Evolutionary conservation across 2,329 filamentous ascomycete genomes (phyloP), one percentile per base, ranked within the genome.

Genomic region (Karstenula rhodostoma): DNA sequence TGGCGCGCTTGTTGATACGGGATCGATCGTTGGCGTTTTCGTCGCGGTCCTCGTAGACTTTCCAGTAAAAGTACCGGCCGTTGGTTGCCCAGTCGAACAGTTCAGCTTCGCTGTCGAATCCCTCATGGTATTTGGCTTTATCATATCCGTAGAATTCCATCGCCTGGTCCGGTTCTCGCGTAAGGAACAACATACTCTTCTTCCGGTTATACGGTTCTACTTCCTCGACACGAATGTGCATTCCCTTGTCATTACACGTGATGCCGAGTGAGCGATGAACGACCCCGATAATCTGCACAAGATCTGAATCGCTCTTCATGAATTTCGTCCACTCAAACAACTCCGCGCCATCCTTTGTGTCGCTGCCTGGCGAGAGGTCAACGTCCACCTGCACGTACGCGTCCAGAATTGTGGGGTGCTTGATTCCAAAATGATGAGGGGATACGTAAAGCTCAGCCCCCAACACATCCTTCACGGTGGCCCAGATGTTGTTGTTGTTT

Each of bases 261-360:
- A 95, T 83, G 1, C 91, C 91, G 37, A 87, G 84, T 0, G 84
- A 84, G 0, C 89, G 84, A 62, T 92, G 86, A 9, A 83, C 85
- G 19, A 84, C 81, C 5, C 90, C 89, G 0, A 94, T 72, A 9
- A 88, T 82, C 60, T 86, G 90, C 83, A 88, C 88, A 1, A 87
- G 69, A 67, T 94, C 91, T n/a, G 90, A 89, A 67, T 94, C 91
- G 0, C 86, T 85, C 42, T 89, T 83, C 65, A 87, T 87, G 77
- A 93, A 93, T 3, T 86, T 76, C 40, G 83, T 81, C 90, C 91
- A 94, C 32, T 80, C 63, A 85, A 82, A 56, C 0, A 77, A 63
- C 1, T 75, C 73, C 1, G 55, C 57, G 4, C 62, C 64, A n/a
- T 68, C 61, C n/a, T 67, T 54, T 2, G 71, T 73, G 17, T 56